These are phyloP conservation scores for Asterella californica DNA, from an alignment of 225 moss, liverwort and hornwort species.

Conservation along the genomic window DNA sequence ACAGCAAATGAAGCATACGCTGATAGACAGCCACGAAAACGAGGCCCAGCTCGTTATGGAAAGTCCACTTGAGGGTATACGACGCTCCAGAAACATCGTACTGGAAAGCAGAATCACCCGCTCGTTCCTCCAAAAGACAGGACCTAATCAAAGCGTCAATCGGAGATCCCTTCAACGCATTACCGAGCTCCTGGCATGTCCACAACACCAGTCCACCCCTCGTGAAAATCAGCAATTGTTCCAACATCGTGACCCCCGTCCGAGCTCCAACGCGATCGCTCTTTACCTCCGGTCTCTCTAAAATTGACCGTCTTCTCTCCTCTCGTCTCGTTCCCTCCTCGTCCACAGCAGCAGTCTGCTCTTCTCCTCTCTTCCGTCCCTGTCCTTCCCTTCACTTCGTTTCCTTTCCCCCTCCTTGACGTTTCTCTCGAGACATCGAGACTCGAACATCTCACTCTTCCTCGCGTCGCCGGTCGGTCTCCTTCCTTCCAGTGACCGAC, in stretches of 20 bases:
- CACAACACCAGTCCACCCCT: constrained; percentile 93
- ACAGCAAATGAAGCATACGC: constrained; percentile 85
- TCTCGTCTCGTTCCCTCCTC: neutral
- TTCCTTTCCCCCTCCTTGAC: neutral
- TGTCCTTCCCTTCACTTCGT: too few relatives aligned
- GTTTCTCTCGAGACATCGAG: neutral
- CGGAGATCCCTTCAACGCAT: constrained; percentile 88
- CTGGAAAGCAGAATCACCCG: constrained; percentile 91
- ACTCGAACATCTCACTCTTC: neutral
- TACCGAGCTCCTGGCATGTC: constrained; percentile 91
- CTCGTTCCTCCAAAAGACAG: constrained; percentile 92
- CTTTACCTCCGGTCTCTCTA: neutral
- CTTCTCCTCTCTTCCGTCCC: too few relatives aligned
- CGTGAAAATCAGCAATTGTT: constrained; percentile 95
- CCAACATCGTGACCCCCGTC: constrained; percentile 60
- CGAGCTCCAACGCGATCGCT: neutral
- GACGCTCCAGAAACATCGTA: constrained; percentile 87
- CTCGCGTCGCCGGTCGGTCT: neutral
- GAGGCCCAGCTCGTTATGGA: constrained; percentile 95
- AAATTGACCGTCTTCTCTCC: neutral
- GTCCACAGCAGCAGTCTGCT: neutral
- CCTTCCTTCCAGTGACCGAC: neutral
- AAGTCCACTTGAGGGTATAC: constrained; percentile 99
- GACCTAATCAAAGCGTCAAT: constrained; percentile 92
- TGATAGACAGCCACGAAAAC: constrained; percentile 98